These are phyloP conservation scores for Allantophomopsis lycopodina DNA, from an alignment of 2,329 filamentous ascomycete species.

Conservation along the genomic window DNA sequence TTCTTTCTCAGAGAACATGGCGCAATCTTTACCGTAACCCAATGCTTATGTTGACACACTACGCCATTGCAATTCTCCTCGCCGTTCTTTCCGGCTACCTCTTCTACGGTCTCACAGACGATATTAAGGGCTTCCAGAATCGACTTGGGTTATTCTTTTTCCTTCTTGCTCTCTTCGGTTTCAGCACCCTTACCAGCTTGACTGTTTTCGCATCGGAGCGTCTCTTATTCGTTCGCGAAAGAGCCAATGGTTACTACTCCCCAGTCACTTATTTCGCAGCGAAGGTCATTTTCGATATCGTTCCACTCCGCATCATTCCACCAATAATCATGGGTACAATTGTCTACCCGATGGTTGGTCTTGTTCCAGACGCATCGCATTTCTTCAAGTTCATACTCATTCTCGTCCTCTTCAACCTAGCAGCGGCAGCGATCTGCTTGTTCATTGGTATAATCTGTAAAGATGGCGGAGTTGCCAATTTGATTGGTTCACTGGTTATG, in stretches of 20 bases:
- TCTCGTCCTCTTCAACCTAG: constrained; percentile 88
- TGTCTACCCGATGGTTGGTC: constrained; percentile 93
- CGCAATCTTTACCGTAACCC: constrained; percentile 95
- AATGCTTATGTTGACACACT: constrained; percentile 96
- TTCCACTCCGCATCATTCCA: constrained; percentile 86
- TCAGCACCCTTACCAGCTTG: constrained; percentile 86
- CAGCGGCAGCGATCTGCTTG: constrained; percentile 82
- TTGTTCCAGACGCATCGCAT: constrained; percentile 67
- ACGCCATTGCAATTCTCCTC: constrained; percentile 88
- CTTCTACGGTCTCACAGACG: constrained; percentile 91
- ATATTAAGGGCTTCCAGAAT: constrained; percentile 97
- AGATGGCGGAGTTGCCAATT: constrained; percentile 79
- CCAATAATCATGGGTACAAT: constrained; percentile 93
- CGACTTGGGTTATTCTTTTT: constrained; percentile 96
- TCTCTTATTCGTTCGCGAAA: constrained; percentile 80
- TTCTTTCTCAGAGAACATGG: constrained; percentile 86
- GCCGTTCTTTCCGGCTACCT: constrained; percentile 90
- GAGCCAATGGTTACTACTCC: constrained; percentile 93
- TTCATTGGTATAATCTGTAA: constrained; percentile 95
- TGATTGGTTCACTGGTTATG: constrained; percentile 94
- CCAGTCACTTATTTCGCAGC: constrained; percentile 88
- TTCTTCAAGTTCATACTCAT: constrained; percentile 90
- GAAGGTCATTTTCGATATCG: constrained; percentile 96
- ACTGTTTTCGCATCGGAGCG: constrained; percentile 89
- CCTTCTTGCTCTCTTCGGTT: constrained; percentile 86